A percentile compares a stretch with the other conserved stretches of the same genome.
Evolutionary conservation across 345 rosid genomes (phyloP).

Genomic region (Citrus medica): DNA sequence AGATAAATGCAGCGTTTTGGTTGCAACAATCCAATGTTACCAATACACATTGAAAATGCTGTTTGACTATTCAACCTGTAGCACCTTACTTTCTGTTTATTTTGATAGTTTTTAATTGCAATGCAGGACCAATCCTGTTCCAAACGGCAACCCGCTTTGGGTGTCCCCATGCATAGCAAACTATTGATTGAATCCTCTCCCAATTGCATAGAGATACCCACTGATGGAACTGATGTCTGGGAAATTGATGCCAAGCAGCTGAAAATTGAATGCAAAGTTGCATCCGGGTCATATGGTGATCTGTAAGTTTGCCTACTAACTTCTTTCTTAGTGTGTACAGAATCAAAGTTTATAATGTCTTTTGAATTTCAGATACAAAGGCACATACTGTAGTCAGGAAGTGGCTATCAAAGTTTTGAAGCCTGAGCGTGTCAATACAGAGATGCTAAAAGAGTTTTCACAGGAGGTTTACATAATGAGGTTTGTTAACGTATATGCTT

Average conservation of each 20-base stretch:
- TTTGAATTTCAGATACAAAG: constrained; percentile 58
- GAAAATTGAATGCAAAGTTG: constrained; percentile 67
- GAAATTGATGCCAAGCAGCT: constrained; percentile 82
- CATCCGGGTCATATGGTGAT: constrained; percentile 88
- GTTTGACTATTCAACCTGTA: neutral
- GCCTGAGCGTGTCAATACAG: constrained; percentile 71
- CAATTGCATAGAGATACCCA: constrained; percentile 72
- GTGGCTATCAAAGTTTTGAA: constrained; percentile 91
- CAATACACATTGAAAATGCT: neutral
- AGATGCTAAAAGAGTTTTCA: constrained; percentile 80
- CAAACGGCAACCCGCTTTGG: constrained; percentile 40
- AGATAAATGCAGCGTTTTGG: neutral
- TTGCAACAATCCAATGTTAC: neutral
- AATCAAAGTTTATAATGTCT: constrained; percentile 9
- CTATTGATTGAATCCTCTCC: constrained; percentile 41
- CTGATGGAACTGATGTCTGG: constrained; percentile 96
- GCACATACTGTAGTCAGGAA: constrained; percentile 91
- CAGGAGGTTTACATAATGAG: constrained; percentile 98
- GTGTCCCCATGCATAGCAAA: constrained; percentile 37
- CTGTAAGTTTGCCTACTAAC: constrained; percentile 49
- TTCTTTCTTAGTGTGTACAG: constrained; percentile 4
- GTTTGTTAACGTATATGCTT: constrained; percentile 35
- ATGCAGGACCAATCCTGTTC: constrained; percentile 58
- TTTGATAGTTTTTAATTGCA: constrained; percentile 23
- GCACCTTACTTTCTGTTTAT: constrained; percentile 17